Evolutionary conservation across 768 basidiomycete genomes (phyloP), one percentile per base, ranked within the genome.

Genomic region (Gyrodon lividus): DNA sequence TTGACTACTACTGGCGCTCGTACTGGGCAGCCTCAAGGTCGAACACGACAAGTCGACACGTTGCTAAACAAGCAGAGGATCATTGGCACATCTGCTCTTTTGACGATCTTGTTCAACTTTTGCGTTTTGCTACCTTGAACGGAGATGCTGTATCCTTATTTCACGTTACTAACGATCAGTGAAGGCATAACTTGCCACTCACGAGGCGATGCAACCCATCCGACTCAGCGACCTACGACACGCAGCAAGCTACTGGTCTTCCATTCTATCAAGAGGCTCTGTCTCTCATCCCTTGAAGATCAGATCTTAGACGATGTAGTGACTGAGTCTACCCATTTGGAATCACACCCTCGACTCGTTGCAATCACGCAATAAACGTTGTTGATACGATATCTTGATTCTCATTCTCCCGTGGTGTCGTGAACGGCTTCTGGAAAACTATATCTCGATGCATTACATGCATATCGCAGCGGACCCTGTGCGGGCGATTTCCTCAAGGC

Each of bases 401-500:
- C 43, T 35, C n/a, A 44, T 31, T 48, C 45, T 24, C 54, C 44
- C n/a, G n/a, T n/a, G n/a, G 33, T 41, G 46, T 52, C 48, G 45
- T 46, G 22, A 9, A 24, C 34, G 34, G 34, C n/a, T 23, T 30
- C 35, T 28, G 24, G 4, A 16, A 39, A 13, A 42, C 54, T 23
- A 52, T 60, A 60, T 62, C 56, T 55, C 43, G 50, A 35, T 9
- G 49, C 26, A 54, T 58, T 22, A 50, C 49, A 46, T 33, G 30
- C 43, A 41, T 57, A 62, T 43, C 57, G 54, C 59, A 46, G 30
- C 49, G 52, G 58, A 54, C 56, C 60, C 60, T 58, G 17, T 50
- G 58, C 57, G 52, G 60, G 43, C 53, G 60, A 52, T 54, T 41
- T 54, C 60, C 58, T 52, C 37, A 34, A 49, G 65, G 56, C 52